phyloP scores from a whole-genome alignment of 2,329 filamentous ascomycete species.

The Chrysosporium queenslandicum region DNA sequence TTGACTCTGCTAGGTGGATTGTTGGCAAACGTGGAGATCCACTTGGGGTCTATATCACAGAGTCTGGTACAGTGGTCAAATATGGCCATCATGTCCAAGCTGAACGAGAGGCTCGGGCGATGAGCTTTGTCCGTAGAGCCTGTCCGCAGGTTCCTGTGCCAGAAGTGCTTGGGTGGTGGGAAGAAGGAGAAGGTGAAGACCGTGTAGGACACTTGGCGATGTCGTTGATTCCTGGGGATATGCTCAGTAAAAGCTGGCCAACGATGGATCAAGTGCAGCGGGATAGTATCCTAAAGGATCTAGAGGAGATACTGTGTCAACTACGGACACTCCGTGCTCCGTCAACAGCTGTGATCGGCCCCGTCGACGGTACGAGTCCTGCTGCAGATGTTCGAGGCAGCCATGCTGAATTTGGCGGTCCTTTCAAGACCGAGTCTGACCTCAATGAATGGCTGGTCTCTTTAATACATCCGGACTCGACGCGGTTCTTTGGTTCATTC shows the following conservation, averaged over 20 bases:
- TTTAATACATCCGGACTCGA: conserved; percentile 15
- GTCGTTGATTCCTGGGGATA: conserved; percentile 21
- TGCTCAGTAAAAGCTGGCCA: conserved; percentile 17
- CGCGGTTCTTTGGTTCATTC: conserved; percentile 18
- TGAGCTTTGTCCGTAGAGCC: conserved; percentile 20
- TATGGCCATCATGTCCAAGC: conserved; percentile 19
- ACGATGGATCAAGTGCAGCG: conserved; percentile 17
- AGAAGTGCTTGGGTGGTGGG: conserved; percentile 22
- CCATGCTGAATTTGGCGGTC: conserved; percentile 18
- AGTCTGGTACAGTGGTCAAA: conserved; percentile 19
- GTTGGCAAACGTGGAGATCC: conserved; percentile 17
- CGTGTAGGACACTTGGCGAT: conserved; percentile 21
- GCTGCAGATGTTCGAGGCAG: conserved; percentile 19
- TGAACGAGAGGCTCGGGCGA: conserved; percentile 23
- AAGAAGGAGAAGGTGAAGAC: conserved; percentile 13
- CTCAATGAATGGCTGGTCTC: conserved; percentile 21
- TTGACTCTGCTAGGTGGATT: conserved; percentile 14
- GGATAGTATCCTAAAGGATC: conserved; percentile 16
- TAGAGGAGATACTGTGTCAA: conserved; percentile 16
- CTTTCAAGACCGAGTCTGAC: conserved; percentile 23
- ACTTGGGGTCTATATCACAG: conserved; percentile 14
- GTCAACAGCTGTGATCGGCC: conserved; percentile 11
- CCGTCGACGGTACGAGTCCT: conserved; percentile 15
- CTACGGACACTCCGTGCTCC: conserved; percentile 24
- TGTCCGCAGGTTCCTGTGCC: conserved; percentile 23